Percentiles rank a stretch among this genome's conserved stretches.
Conservation (phyloP, 2,329 filamentous ascomycete genomes). For the Pseudocercospora eumusae region DNA sequence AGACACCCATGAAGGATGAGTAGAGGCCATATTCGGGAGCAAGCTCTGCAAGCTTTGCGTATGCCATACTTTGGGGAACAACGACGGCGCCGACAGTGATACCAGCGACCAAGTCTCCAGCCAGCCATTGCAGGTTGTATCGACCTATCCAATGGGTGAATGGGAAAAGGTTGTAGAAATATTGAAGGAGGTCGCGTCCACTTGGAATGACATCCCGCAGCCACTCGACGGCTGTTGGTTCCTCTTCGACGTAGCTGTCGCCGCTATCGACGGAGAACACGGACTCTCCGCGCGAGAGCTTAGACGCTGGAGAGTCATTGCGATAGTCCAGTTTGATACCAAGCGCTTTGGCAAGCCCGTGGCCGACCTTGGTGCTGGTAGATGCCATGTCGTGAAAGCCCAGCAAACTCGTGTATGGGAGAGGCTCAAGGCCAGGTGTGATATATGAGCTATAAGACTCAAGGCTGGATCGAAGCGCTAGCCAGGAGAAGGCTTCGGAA, state of each 20-base stretch:
- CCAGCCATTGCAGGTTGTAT: constrained; percentile 88
- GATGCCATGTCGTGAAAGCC: constrained; percentile 33
- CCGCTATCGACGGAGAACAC: constrained; percentile 71
- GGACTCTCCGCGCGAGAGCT: constrained; percentile 75
- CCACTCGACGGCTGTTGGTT: constrained; percentile 75
- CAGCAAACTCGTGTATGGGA: neutral
- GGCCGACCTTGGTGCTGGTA: constrained; percentile 62
- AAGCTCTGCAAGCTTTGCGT: constrained; percentile 81
- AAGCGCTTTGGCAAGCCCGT: constrained; percentile 72
- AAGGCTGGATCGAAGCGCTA: constrained; percentile 10
- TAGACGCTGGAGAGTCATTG: constrained; percentile 55
- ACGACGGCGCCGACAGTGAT: constrained; percentile 76
- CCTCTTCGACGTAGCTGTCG: constrained; percentile 79
- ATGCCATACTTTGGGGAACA: constrained; percentile 96
- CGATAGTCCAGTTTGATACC: constrained; percentile 78
- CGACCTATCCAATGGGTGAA: constrained; percentile 84
- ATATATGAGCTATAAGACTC: neutral
- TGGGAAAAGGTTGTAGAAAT: constrained; percentile 75
- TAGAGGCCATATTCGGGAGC: constrained; percentile 82
- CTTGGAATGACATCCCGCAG: constrained; percentile 65
- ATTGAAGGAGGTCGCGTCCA: constrained; percentile 56
- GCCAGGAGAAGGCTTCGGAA: constrained; percentile 7
- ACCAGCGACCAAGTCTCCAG: constrained; percentile 86
- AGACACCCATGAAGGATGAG: constrained; percentile 92
- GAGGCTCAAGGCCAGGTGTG: neutral